Conservation (phyloP, 345 rosid genomes). For the Punica granatum region DNA sequence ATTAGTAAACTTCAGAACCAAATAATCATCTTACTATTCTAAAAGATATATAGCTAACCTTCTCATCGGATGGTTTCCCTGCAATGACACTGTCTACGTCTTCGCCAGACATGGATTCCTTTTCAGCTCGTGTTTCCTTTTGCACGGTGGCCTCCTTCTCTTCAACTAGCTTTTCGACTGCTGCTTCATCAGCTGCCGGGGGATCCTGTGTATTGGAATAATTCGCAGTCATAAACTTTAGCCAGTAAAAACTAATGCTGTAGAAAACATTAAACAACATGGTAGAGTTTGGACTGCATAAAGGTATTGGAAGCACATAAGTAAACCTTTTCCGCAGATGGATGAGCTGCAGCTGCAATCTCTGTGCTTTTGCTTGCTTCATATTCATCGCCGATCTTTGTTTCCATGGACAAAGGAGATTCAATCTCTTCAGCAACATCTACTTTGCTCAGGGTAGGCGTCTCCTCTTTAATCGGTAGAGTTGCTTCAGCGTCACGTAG, state of each 20-base stretch:
- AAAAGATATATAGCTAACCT: neutral
- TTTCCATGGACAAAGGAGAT: neutral
- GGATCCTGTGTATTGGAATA: neutral
- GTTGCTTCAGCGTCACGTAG: conserved; percentile 1
- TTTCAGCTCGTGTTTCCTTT: conserved; percentile 3
- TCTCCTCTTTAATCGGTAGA: conserved; percentile 14
- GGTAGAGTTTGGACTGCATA: neutral
- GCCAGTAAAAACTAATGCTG: neutral
- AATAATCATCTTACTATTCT: neutral
- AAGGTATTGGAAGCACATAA: neutral
- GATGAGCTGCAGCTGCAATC: neutral
- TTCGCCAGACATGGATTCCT: conserved; percentile 2
- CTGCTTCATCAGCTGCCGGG: conserved; percentile 12
- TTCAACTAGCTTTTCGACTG: neutral
- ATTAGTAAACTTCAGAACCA: neutral
- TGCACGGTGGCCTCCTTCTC: neutral
- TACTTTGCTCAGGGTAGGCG: conserved; percentile 2
- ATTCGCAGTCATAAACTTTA: neutral
- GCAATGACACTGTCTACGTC: neutral
- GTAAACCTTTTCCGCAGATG: neutral
- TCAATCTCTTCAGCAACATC: conserved; percentile 5
- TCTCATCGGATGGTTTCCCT: conserved; percentile 8
- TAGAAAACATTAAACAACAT: neutral
- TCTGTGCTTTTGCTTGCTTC: neutral
- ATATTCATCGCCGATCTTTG: neutral